Evolutionary conservation across 768 basidiomycete species (phyloP), one percentile per base, ranked within the genome.

Genomic region (Agrocybe praecox): DNA sequence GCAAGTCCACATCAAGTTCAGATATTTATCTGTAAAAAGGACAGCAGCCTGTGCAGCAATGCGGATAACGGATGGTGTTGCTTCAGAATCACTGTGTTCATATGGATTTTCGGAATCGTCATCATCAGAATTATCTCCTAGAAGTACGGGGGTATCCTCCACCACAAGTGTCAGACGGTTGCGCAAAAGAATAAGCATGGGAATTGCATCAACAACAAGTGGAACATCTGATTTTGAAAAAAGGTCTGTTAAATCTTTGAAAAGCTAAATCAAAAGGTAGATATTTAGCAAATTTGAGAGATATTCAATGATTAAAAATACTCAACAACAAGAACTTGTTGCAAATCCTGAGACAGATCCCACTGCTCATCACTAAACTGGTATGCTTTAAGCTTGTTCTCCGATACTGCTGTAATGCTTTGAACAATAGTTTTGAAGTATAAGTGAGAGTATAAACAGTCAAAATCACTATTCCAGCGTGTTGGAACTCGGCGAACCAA

Each of bases 401-500:
- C 26, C 0, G 62, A 40, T 24, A 46, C 47, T 2, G 49, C 56
- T 5, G 63, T 69, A 11, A 73, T 60, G 40, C 60, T 46, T 52
- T 67, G 53, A 26, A 72, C 58, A 32, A 63, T 46, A 21, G 42
- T 36, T 42, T 63, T 50, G 44, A 73, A 70, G 42, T 63, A 53
- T 6, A 69, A 36, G 53, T 72, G 69, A 14, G 69, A 57, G 6
- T 24, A 22, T 2, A 74, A 56, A 52, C 69, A 73, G 0, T 32
- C 63, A 19, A 68, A 51, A 43, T 74, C 69, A 12, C 68, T 65
- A 51, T 72, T 70, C 71, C 73, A 74, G 2, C 65, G 52, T 8
- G 72, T 73, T 23, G 71, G 64, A 48, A 72, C 65, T 19, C 62
- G 63, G 5, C 62, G 54, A 49, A 53, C 53, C 23, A 74, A 68